Evolutionary conservation across 176 grass and related monocot species (phyloP).

Genomic region (Phragmites australis): DNA sequence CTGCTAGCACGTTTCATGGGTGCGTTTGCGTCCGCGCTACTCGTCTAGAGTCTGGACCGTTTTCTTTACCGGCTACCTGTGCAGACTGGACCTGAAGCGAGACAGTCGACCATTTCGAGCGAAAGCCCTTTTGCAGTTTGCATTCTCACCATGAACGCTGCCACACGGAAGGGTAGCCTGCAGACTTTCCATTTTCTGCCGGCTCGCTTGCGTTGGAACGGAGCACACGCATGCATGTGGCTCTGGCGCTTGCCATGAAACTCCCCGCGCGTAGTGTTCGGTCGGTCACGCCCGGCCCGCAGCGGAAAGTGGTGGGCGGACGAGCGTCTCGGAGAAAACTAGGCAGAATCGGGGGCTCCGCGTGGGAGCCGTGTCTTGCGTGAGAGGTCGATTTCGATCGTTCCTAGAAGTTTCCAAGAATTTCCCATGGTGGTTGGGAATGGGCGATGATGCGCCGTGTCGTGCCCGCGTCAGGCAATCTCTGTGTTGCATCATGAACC

Average conservation of each 20-base stretch:
- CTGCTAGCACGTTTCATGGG: too few species aligned
- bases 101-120: background rate
- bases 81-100: background rate
- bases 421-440: background rate
- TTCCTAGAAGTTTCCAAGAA: background rate
- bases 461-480: background rate
- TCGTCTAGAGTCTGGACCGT: too few species aligned
- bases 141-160: background rate
- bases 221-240: too few species aligned
- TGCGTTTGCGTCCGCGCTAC: too few species aligned
- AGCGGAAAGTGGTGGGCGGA: background rate
- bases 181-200: background rate
- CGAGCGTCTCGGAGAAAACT: background rate
- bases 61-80: background rate
- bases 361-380: background rate
- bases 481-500: too few species aligned
- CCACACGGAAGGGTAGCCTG: background rate
- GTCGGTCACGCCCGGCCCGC: background rate
- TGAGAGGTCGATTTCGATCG: background rate
- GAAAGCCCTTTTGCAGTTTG: background rate
- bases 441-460: background rate
- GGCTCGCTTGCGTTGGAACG: background rate
- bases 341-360: background rate
- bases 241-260: background rate
- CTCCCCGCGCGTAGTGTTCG: background rate